These are phyloP conservation scores for Loxodes magnus DNA, from an alignment of 73 alveolate species.

Conservation along the genomic window DNA sequence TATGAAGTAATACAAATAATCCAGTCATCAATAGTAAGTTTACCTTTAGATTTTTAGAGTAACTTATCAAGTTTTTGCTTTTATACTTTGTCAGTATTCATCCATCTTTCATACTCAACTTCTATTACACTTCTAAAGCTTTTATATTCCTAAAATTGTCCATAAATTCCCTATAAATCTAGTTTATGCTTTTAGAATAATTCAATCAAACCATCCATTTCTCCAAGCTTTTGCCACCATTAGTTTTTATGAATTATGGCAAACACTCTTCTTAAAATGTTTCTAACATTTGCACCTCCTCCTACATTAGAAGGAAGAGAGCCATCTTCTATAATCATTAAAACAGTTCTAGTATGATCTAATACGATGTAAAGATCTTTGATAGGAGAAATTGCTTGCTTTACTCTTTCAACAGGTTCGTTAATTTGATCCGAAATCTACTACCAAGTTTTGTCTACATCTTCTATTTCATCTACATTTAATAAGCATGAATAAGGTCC, in stretches of 20 bases:
- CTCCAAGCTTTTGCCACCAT: slow-evolving; percentile 87
- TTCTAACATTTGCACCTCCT: slow-evolving; percentile 98
- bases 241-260: slow-evolving; percentile 80
- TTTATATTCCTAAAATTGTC: slow-evolving; percentile 84
- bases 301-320: slow-evolving; percentile 95
- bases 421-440: slow-evolving; percentile 70
- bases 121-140: slow-evolving; percentile 76
- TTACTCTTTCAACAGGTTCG: slow-evolving; percentile 60
- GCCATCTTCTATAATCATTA: slow-evolving; percentile 91
- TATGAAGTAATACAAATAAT: slow-evolving; percentile 87
- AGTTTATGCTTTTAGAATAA: slow-evolving; percentile 74
- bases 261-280: slow-evolving; percentile 91
- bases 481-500: slow-evolving; percentile 93
- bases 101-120: slow-evolving; percentile 94
- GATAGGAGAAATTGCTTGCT: slow-evolving; percentile 73
- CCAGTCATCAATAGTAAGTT: slow-evolving; percentile 92
- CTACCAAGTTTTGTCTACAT: slow-evolving; percentile 88
- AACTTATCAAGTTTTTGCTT: slow-evolving; percentile 77
- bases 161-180: slow-evolving; percentile 86
- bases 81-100: slow-evolving; percentile 85
- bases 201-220: slow-evolving; percentile 79
- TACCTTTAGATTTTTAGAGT: slow-evolving; percentile 62
- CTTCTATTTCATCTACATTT: slow-evolving; percentile 92
- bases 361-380: slow-evolving; percentile 88
- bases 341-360: slow-evolving; percentile 92